Conservation (phyloP, 2,329 filamentous ascomycete species). For the Septoria petroselini region DNA sequence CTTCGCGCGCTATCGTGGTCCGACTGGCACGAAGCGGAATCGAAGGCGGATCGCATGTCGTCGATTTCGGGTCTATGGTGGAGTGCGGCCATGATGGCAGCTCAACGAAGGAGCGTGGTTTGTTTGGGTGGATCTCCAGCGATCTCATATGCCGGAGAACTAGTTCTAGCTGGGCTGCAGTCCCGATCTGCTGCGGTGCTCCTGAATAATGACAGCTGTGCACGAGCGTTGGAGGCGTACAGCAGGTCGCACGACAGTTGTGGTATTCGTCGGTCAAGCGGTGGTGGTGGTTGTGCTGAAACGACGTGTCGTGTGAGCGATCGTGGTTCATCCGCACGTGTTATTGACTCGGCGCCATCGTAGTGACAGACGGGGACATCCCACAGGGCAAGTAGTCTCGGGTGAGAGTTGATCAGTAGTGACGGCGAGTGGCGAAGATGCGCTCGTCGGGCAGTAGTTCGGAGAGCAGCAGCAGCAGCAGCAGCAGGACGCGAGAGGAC, state of each 20-base stretch:
- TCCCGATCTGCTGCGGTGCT: slow-evolving; percentile 7
- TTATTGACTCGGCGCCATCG: slow-evolving; percentile 16
- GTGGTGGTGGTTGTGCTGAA: slow-evolving; percentile 6
- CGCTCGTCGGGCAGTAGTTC: slow-evolving; percentile 1
- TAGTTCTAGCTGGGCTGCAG: slow-evolving; percentile 16
- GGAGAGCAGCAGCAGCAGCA: too few species aligned
- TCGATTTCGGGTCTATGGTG: slow-evolving; percentile 33
- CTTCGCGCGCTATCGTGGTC: slow-evolving; percentile 24
- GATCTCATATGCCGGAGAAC: slow-evolving; percentile 13
- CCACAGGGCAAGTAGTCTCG: slow-evolving; percentile 8
- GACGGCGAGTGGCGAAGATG: slow-evolving; percentile 1
- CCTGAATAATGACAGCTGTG: slow-evolving; percentile 13
- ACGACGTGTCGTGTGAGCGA: slow-evolving; percentile 1
- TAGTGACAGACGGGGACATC: slow-evolving; percentile 8
- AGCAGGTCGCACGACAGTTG: slow-evolving; percentile 16
- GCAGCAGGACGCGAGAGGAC: too few species aligned
- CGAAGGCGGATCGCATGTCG: slow-evolving; percentile 34
- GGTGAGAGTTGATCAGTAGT: too few species aligned
- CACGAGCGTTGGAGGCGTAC: slow-evolving; percentile 20
- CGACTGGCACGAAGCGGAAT: slow-evolving; percentile 23
- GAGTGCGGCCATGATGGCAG: slow-evolving; percentile 26
- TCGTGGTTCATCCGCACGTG: not conserved
- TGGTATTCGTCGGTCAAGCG: not conserved
- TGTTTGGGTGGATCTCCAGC: slow-evolving; percentile 9
- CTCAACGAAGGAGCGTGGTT: slow-evolving; percentile 1